Conservation (phyloP, 768 basidiomycete genomes). For the Tulasnella sp. region DNA sequence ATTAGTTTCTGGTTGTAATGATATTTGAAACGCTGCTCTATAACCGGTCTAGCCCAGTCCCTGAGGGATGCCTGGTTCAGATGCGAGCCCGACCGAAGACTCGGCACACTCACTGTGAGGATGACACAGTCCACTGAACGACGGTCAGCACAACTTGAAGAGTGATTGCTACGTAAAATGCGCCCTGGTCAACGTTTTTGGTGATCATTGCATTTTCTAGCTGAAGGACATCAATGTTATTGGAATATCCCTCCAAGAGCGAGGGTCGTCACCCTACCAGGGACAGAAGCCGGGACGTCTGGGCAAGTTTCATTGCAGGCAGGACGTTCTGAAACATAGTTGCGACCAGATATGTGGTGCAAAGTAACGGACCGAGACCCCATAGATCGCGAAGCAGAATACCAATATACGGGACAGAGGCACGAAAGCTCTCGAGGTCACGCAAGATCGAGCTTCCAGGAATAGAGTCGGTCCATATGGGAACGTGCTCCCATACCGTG, state of each 20-base stretch:
- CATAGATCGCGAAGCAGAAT: constrained; percentile 8
- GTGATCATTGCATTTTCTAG: constrained; percentile 3
- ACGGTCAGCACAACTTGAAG: not conserved
- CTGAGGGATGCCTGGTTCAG: not conserved
- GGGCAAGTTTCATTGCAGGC: constrained; percentile 12
- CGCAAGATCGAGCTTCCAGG: not conserved
- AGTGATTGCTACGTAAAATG: not conserved
- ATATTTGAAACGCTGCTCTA: not conserved
- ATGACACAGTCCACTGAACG: not conserved
- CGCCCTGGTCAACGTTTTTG: not conserved
- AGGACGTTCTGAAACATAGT: not conserved
- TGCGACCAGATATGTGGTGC: not conserved
- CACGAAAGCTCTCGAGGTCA: constrained; percentile 1
- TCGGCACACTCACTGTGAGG: constrained; percentile 2
- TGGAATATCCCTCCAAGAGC: not conserved
- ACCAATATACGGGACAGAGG: constrained; percentile 5
- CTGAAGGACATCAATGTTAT: not conserved
- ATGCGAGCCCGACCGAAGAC: not conserved
- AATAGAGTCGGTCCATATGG: constrained; percentile 21
- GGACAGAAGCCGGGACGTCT: constrained; percentile 5
- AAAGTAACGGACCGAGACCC: constrained; percentile 17
- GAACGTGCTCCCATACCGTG: constrained; percentile 19
- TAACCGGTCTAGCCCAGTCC: not conserved
- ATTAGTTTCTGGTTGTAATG: not conserved
- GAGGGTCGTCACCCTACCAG: not conserved